Evolutionary conservation across 2,329 filamentous ascomycete species (phyloP).

Genomic region (Nemania sp.): DNA sequence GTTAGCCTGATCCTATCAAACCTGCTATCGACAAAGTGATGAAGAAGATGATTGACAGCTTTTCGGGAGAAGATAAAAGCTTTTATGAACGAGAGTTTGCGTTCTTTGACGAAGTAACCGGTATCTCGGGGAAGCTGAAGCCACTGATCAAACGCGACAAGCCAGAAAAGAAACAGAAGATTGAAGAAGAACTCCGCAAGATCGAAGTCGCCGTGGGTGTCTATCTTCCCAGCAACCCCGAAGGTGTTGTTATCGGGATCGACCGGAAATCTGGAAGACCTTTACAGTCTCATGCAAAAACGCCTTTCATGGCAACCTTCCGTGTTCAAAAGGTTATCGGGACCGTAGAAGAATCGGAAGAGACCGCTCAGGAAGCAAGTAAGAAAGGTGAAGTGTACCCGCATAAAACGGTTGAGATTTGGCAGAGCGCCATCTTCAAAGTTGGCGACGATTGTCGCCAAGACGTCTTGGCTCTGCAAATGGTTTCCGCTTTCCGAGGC

Average conservation of each 20-base stretch:
- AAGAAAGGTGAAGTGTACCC: conserved; percentile 42
- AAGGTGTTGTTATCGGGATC: conserved; percentile 96
- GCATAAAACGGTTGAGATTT: conserved; percentile 80
- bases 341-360: conserved; percentile 57
- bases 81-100: conserved; percentile 95
- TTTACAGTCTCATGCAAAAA: conserved; percentile 95
- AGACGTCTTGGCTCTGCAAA: conserved; percentile 93
- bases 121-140: conserved; percentile 92
- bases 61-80: conserved; percentile 74
- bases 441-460: conserved; percentile 98
- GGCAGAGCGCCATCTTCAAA: conserved; percentile 99
- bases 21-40: conserved; percentile 91
- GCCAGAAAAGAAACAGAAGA: conserved; percentile 98
- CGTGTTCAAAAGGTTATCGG: conserved; percentile 81
- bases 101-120: conserved; percentile 98
- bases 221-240: conserved; percentile 95
- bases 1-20: conserved; percentile 84
- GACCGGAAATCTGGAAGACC: conserved; percentile 98
- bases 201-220: conserved; percentile 97
- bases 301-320: conserved; percentile 99
- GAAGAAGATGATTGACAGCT: conserved; percentile 79
- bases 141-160: conserved; percentile 91
- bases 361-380: conserved; percentile 54
- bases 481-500: conserved; percentile 96
- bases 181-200: conserved; percentile 96